phyloP scores from a whole-genome alignment of 2,329 filamentous ascomycete species.

The Penicillium psychrosexuale region DNA sequence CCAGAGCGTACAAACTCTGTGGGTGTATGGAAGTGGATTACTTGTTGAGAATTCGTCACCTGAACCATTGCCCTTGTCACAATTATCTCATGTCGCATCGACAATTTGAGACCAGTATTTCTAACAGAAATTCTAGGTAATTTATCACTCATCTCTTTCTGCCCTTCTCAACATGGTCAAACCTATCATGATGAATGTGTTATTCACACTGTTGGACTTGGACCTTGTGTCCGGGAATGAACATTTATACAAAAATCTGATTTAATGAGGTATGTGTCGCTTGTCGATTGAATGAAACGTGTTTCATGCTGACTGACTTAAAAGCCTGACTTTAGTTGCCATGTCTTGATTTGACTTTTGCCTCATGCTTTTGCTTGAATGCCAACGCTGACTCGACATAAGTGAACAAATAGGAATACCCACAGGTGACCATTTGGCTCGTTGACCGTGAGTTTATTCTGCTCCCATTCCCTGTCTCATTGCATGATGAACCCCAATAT shows the following conservation, averaged over 20 bases:
- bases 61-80: conserved; percentile 45
- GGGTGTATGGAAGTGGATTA: conserved; percentile 53
- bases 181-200: conserved; percentile 60
- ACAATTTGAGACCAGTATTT: conserved; percentile 17
- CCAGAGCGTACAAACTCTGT: conserved; percentile 64
- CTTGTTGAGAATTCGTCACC: conserved; percentile 69
- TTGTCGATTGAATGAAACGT: neutral
- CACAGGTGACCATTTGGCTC: neutral
- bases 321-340: conserved; percentile 44
- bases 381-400: conserved; percentile 28
- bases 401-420: conserved; percentile 20
- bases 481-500: conserved; percentile 56
- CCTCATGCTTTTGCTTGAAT: conserved; percentile 23
- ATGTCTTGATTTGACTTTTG: conserved; percentile 26
- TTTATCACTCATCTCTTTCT: conserved; percentile 16
- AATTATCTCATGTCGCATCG: conserved; percentile 10
- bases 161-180: conserved; percentile 30
- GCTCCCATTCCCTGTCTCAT: conserved; percentile 9
- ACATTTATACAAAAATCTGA: conserved; percentile 66
- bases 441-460: conserved; percentile 24
- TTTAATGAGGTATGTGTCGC: conserved; percentile 60
- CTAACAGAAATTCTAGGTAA: conserved; percentile 28
- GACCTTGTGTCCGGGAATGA: conserved; percentile 55
- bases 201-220: conserved; percentile 71
- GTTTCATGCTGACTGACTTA: conserved; percentile 33